Conservation (phyloP, 2,329 filamentous ascomycete genomes). For the Dothideomycetidae sp. region DNA sequence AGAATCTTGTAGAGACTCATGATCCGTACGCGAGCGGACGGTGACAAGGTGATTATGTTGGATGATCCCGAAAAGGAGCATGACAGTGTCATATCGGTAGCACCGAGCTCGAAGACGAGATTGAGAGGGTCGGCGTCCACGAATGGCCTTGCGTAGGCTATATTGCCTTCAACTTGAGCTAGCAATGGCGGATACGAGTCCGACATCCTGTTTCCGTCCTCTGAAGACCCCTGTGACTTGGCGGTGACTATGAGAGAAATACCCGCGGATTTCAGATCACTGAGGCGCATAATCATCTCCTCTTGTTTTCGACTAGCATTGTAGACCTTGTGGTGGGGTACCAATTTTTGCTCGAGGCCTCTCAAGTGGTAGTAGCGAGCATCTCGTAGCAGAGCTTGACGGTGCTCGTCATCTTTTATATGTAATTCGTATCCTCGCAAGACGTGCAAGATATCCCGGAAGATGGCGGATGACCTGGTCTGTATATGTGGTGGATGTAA, state of each 20-base stretch:
- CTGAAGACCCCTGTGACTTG: conserved; percentile 12
- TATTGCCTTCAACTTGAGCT: conserved; percentile 20
- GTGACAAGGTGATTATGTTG: conserved; percentile 5
- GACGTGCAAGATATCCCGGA: conserved; percentile 67
- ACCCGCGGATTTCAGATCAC: conserved; percentile 81
- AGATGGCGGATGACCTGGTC: conserved; percentile 67
- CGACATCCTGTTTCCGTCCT: conserved; percentile 12
- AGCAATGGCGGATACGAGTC: conserved; percentile 14
- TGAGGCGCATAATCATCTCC: conserved; percentile 67
- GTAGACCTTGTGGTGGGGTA: conserved; percentile 60
- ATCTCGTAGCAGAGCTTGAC: conserved; percentile 64
- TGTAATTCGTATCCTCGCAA: conserved; percentile 71
- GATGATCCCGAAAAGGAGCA: conserved; percentile 5
- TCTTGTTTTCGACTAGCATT: conserved; percentile 53
- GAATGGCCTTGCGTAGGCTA: conserved; percentile 72
- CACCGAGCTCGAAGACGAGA: conserved; percentile 62
- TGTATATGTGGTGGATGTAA: conserved; percentile 73
- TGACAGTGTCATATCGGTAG: conserved; percentile 38
- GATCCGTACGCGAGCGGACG: not conserved
- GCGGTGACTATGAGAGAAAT: conserved; percentile 45
- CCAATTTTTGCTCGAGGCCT: conserved; percentile 74
- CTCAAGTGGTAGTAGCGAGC: conserved; percentile 89
- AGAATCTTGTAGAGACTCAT: conserved; percentile 5
- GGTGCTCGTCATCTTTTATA: conserved; percentile 62
- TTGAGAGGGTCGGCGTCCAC: conserved; percentile 62